Conservation (phyloP, 2,329 filamentous ascomycete genomes). For the Madurella mycetomatis region DNA sequence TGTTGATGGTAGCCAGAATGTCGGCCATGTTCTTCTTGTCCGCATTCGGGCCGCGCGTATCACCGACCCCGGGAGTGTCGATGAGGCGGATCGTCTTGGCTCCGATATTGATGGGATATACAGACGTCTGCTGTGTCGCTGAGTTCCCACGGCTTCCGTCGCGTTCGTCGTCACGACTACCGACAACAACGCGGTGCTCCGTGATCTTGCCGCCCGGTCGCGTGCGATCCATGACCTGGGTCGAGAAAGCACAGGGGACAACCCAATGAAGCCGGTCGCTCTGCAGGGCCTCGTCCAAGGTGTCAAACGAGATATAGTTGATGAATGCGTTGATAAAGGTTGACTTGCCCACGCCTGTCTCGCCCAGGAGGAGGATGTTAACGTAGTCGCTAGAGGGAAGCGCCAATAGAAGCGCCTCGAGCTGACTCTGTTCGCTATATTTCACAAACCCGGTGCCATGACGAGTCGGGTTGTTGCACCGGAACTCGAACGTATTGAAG, state of each 20-base stretch:
- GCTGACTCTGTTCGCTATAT: too few relatives aligned
- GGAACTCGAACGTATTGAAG: too few relatives aligned
- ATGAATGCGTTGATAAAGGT: conserved; percentile 47
- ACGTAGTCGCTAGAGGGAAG: background rate
- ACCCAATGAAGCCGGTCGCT: conserved; percentile 30
- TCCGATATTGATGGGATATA: conserved; percentile 32
- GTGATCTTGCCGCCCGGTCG: conserved; percentile 24
- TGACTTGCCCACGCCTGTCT: conserved; percentile 46
- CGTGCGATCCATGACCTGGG: conserved; percentile 29
- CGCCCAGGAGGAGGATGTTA: conserved; percentile 42
- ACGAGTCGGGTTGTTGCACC: too few relatives aligned
- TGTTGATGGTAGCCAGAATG: conserved; percentile 33
- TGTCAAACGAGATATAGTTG: conserved; percentile 40
- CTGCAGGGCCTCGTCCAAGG: conserved; percentile 37
- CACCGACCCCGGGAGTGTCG: conserved; percentile 41
- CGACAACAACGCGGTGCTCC: conserved; percentile 30
- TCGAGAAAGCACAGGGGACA: conserved; percentile 38
- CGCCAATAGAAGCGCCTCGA: too few relatives aligned
- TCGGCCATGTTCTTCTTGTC: conserved; percentile 39
- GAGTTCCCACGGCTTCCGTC: conserved; percentile 33
- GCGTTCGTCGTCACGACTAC: conserved; percentile 29
- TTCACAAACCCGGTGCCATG: too few relatives aligned
- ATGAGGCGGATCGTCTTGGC: conserved; percentile 34
- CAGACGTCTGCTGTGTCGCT: conserved; percentile 34
- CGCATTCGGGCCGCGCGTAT: conserved; percentile 35